Percentiles rank a stretch among this genome's conserved stretches.
Conservation (phyloP, 1,284 basidiomycete genomes). For the Microbotryum violaceum region DNA sequence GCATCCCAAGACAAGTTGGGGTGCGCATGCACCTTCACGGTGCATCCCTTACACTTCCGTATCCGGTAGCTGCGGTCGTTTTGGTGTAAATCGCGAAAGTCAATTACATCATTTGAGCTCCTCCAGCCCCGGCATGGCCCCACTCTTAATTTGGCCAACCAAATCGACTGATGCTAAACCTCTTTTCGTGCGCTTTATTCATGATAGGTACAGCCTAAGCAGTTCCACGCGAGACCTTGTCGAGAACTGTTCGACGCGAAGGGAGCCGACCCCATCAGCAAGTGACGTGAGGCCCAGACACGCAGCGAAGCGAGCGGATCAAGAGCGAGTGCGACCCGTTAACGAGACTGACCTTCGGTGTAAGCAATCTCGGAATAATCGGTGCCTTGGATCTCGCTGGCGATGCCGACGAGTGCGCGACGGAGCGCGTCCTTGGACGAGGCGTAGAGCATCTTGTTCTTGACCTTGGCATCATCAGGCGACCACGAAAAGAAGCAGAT, state of each 20-base stretch:
- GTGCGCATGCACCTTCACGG: too few species aligned
- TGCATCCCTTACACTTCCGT: too few species aligned
- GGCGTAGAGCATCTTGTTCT: slow-evolving; percentile 90
- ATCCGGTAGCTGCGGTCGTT: too few species aligned
- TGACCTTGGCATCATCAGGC: slow-evolving; percentile 79
- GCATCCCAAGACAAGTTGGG: too few species aligned
- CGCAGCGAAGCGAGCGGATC: too few species aligned
- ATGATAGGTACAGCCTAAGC: neutral
- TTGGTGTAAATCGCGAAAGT: too few species aligned
- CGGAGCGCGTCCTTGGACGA: slow-evolving; percentile 83
- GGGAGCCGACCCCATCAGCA: neutral
- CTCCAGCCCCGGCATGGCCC: too few species aligned
- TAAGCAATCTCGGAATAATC: slow-evolving; percentile 68
- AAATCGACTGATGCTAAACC: too few species aligned
- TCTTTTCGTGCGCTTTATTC: too few species aligned
- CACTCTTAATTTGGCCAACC: too few species aligned
- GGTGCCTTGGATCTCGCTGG: slow-evolving; percentile 79
- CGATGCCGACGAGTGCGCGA: slow-evolving; percentile 61
- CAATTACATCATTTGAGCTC: too few species aligned
- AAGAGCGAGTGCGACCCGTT: neutral
- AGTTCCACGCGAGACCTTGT: slow-evolving; percentile 36
- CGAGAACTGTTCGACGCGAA: slow-evolving; percentile 32
- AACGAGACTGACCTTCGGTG: slow-evolving; percentile 59
- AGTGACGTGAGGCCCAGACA: neutral
- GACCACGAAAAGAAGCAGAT: slow-evolving; percentile 79